Base-by-base conservation (phyloP, 768 basidiomycete genomes). In the button mushroom (Agaricus bisporus) region DNA sequence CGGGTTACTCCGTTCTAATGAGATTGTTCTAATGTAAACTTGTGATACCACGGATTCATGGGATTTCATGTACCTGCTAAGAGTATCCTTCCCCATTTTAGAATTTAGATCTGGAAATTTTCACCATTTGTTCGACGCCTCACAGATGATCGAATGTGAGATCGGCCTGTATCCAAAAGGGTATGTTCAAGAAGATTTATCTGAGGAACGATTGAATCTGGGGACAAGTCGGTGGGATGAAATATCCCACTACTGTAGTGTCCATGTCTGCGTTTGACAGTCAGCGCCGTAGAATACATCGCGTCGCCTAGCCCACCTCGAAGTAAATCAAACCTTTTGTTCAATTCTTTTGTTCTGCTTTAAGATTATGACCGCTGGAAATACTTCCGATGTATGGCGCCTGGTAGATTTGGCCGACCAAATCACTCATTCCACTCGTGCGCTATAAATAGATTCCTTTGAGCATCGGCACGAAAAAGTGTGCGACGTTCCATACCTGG, bases 311-410 rank as follows among this genome's bases (percentile, higher is more conserved):
- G 26, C 5, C 32, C 32, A 42, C 49, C n/a, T 8, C 26, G 38
- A 25, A 9, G 11, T 15, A n/a, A 14, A 26, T 7, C 48, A 36
- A 28, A 35, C 3, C 22, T 29, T 32, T 47, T 47, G 52, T 47
- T 54, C 44, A 36, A 28, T 42, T 6, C 22, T 29, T 32, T 47
- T 47, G 52, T 47, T 54, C 44, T 41, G 15, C 37, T 47, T 54
- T 41, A 1, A 41, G 45, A 25, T 38, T 14, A 4, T 37, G 4
- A 28, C 38, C 29, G 28, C 52, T 47, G 11, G 38, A 29, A 26
- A 14, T 47, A 18, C 12, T 38, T 29, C 52, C 28, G 52, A 11
- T 20, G n/a, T 9, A 11, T 7, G 29, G 44, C 51, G 52, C 52
- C 52, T 36, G 15, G 32, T 28, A 4, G 36, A 51, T n/a, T 25